Evolutionary conservation across 2,329 filamentous ascomycete species (phyloP), one percentile per base, ranked within the genome.

Genomic region (Colletotrichum noveboracense): DNA sequence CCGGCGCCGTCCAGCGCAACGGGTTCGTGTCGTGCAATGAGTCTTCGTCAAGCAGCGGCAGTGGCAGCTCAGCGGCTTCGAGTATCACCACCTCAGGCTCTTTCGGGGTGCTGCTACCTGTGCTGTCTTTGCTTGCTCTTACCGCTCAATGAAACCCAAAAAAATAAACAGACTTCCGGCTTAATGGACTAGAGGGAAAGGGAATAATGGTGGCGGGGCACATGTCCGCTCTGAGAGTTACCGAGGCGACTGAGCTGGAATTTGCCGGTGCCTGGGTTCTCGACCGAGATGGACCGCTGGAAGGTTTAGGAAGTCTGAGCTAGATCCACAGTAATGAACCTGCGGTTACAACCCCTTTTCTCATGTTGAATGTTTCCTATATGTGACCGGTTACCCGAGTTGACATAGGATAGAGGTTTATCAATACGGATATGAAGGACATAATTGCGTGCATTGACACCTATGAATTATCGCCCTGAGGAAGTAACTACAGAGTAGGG

Each of bases 1-100:
- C 91, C 26, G 93, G 93, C 32, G 93, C 93, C 21, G 91, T 88
- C 66, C 92, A 28, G 26, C 74, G 92, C 9, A 92, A 94, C 82
- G 87, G 89, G 83, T 95, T 95, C 83, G 91, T 94, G 71, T 89
- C 87, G n/a, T 94, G 93, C 83, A 76, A 74, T 48, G 58, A 64
- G 80, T 77, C 18, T 0, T 55, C 67, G 1, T 13, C 26, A 14
- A 58, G 48, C 48, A 68, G 52, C 10, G 34, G 66, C 16, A 38
- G 55, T 9, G 24, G 34, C 30, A 38, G n/a, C 5, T 76, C 74
- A 4, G 70, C 64, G 6, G 74, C 58, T 0, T 43, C 58, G 4
- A 13, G 21, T 13, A 3, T 74, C 13, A 43, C 48, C 3, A 26
- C 16, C 5, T 10, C 68, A 4, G 48, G 56, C 5, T 52, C 74